phyloP scores from a whole-genome alignment of 1,284 basidiomycete genomes.

The Pseudozyma sp. region DNA sequence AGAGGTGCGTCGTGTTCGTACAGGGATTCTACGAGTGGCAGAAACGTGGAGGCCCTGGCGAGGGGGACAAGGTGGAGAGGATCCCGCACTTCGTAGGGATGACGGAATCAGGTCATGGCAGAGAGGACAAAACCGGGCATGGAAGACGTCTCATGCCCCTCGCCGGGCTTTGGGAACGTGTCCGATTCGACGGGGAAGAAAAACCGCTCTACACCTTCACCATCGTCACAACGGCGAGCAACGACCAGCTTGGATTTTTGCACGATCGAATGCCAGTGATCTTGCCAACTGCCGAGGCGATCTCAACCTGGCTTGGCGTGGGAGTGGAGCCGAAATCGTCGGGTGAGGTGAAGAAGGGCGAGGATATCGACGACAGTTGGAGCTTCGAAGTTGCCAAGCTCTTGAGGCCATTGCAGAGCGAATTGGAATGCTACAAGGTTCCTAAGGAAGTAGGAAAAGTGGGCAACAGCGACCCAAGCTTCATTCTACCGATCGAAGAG shows the following conservation, averaged over 20 bases:
- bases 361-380: constrained; percentile 60
- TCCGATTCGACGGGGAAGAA: constrained; percentile 72
- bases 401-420: constrained; percentile 75
- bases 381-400: constrained; percentile 74
- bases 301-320: constrained; percentile 83
- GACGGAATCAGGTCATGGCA: constrained; percentile 71
- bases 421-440: constrained; percentile 86
- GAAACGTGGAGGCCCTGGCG: constrained; percentile 24
- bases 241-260: constrained; percentile 69
- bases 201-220: constrained; percentile 83
- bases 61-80: constrained; percentile 36
- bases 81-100: constrained; percentile 83
- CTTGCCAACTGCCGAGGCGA: constrained; percentile 75
- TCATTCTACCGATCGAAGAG: constrained; percentile 81
- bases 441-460: constrained; percentile 91
- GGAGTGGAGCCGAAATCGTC: constrained; percentile 14
- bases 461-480: constrained; percentile 82
- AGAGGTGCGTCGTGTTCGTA: constrained; percentile 64
- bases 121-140: constrained; percentile 78
- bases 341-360: constrained; percentile 21
- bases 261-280: constrained; percentile 95
- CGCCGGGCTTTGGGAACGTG: constrained; percentile 87
- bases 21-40: constrained; percentile 67
- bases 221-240: constrained; percentile 80
- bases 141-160: constrained; percentile 79